Evolutionary conservation across 2,329 filamentous ascomycete genomes (phyloP).

Genomic region (Neocucurbitaria cava): DNA sequence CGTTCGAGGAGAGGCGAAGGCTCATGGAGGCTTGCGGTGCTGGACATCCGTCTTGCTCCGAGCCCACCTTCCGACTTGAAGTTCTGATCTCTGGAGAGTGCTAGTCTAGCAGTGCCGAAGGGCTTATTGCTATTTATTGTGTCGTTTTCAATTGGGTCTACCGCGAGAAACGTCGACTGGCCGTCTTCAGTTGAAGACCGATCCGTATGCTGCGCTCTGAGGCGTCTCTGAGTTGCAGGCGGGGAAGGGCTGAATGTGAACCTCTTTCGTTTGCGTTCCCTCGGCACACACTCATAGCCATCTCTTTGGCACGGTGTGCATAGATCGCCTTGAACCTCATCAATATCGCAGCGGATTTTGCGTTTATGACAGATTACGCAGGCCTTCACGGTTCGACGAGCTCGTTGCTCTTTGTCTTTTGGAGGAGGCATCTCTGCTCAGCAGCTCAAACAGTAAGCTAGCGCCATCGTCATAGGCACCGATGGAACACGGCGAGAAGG

Average conservation of each 20-base stretch:
- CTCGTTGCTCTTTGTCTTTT: slow-evolving; percentile 25
- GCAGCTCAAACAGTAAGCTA: background rate
- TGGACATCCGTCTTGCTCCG: slow-evolving; percentile 30
- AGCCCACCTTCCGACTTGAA: slow-evolving; percentile 27
- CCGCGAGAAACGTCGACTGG: slow-evolving; percentile 12
- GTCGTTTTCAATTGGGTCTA: slow-evolving; percentile 6
- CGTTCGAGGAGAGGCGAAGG: slow-evolving; percentile 25
- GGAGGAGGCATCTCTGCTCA: slow-evolving; percentile 18
- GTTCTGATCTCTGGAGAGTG: slow-evolving; percentile 15
- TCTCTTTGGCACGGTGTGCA: slow-evolving; percentile 49
- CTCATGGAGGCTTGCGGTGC: slow-evolving; percentile 27
- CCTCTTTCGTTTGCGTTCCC: slow-evolving; percentile 41
- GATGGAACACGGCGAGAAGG: background rate
- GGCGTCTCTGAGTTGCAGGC: slow-evolving; percentile 19
- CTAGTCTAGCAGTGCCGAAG: slow-evolving; percentile 3
- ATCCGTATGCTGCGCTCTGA: slow-evolving; percentile 19
- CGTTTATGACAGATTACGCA: slow-evolving; percentile 55
- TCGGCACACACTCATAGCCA: slow-evolving; percentile 41
- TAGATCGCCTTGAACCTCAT: slow-evolving; percentile 42
- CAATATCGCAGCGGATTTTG: slow-evolving; percentile 45
- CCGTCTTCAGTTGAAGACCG: slow-evolving; percentile 12
- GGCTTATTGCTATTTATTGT: slow-evolving; percentile 4
- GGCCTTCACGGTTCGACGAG: slow-evolving; percentile 41
- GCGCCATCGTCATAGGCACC: background rate
- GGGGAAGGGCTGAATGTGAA: slow-evolving; percentile 44